phyloP scores from a whole-genome alignment of 2,329 filamentous ascomycete species.

The Penicillium sp. region DNA sequence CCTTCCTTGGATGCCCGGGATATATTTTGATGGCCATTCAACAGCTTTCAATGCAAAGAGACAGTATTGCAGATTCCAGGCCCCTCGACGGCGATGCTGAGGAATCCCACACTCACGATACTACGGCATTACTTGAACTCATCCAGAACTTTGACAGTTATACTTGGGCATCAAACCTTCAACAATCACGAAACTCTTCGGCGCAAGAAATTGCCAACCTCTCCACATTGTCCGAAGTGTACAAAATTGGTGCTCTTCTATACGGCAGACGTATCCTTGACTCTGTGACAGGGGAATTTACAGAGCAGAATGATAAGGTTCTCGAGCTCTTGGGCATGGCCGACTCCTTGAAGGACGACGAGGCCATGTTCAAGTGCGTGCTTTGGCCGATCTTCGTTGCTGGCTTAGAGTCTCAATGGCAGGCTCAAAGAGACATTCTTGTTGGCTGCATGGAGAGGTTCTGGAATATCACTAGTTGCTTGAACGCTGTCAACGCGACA shows the following conservation, averaged over 20 bases:
- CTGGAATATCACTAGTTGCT: slow-evolving; percentile 30
- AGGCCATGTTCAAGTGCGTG: slow-evolving; percentile 31
- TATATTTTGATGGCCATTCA: slow-evolving; percentile 30
- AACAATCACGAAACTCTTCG: slow-evolving; percentile 10
- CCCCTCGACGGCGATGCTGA: slow-evolving; percentile 1
- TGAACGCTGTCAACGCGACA: slow-evolving; percentile 33
- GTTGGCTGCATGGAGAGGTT: slow-evolving; percentile 25
- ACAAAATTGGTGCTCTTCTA: slow-evolving; percentile 28
- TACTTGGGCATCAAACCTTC: slow-evolving; percentile 24
- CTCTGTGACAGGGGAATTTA: slow-evolving; percentile 14
- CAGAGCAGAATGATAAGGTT: slow-evolving; percentile 20
- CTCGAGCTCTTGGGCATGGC: slow-evolving; percentile 25
- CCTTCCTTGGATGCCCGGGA: slow-evolving; percentile 36
- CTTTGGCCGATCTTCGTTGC: slow-evolving; percentile 36
- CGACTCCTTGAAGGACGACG: slow-evolving; percentile 21
- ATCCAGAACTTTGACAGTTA: slow-evolving; percentile 26
- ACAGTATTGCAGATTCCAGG: slow-evolving; percentile 15
- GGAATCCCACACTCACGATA: slow-evolving; percentile 10
- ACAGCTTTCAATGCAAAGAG: slow-evolving; percentile 26
- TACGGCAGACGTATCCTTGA: slow-evolving; percentile 33
- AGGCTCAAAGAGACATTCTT: slow-evolving; percentile 23
- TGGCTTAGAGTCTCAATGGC: slow-evolving; percentile 27
- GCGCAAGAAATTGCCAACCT: slow-evolving; percentile 20
- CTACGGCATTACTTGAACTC: slow-evolving; percentile 16
- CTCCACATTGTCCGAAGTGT: slow-evolving; percentile 26